Percentiles rank a stretch among this genome's conserved stretches.
Conservation (phyloP, 2,329 filamentous ascomycete genomes). For the Arachnomyces sp. region DNA sequence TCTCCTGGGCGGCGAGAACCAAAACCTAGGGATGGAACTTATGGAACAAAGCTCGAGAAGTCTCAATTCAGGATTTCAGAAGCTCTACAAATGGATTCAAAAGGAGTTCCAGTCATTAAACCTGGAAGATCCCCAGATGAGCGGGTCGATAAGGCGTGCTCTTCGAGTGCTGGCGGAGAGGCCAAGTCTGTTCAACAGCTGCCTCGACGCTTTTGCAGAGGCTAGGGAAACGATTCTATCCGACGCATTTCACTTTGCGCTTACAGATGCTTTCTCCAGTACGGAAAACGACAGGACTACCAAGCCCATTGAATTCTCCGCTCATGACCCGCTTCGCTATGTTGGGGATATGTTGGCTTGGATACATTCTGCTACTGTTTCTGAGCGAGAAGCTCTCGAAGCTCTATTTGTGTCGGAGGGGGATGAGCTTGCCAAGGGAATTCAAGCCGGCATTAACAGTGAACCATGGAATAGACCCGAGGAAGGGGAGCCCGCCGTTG, state of each 20-base stretch:
- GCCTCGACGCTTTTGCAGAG: slow-evolving; percentile 86
- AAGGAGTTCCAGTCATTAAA: slow-evolving; percentile 87
- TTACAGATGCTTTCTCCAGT: slow-evolving; percentile 62
- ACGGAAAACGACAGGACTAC: slow-evolving; percentile 52
- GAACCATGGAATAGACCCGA: slow-evolving; percentile 71
- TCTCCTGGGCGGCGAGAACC: slow-evolving; percentile 80
- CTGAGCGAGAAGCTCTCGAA: slow-evolving; percentile 86
- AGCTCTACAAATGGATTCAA: slow-evolving; percentile 91
- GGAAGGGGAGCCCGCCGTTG: slow-evolving; percentile 44
- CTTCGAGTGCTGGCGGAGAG: slow-evolving; percentile 81
- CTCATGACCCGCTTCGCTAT: slow-evolving; percentile 85
- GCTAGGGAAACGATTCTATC: slow-evolving; percentile 78
- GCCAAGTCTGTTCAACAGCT: slow-evolving; percentile 84
- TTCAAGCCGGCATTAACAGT: slow-evolving; percentile 69
- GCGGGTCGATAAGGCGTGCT: slow-evolving; percentile 70
- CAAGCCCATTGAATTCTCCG: slow-evolving; percentile 89
- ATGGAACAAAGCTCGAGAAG: slow-evolving; percentile 85
- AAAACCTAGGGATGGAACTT: slow-evolving; percentile 77
- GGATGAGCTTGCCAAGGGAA: slow-evolving; percentile 74
- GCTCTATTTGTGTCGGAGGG: slow-evolving; percentile 85
- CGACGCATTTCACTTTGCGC: slow-evolving; percentile 77
- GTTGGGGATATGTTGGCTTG: slow-evolving; percentile 96
- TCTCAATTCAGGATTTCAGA: slow-evolving; percentile 85
- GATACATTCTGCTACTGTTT: slow-evolving; percentile 89
- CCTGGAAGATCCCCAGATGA: slow-evolving; percentile 89